Percentiles rank a stretch among this genome's conserved stretches.
Evolutionary conservation across 225 moss, liverwort and hornwort genomes (phyloP).

Genomic region (Polytrichum commune): DNA sequence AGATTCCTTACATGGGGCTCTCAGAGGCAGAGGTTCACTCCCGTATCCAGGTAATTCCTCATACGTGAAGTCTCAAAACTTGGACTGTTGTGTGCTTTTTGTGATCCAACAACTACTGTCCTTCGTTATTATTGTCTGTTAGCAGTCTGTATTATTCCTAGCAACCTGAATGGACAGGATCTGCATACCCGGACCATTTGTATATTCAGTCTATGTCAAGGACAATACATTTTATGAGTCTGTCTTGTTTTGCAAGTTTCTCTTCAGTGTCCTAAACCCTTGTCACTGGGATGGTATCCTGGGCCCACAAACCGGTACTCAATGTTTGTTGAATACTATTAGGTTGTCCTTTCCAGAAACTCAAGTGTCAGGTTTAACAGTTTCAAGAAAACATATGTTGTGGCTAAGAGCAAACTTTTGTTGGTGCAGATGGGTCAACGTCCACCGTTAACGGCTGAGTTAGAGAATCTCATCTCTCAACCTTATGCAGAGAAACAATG

Average conservation of each 20-base stretch:
- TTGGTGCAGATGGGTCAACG: constrained; percentile 79
- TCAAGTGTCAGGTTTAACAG: too few species aligned
- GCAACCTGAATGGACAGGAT: too few species aligned
- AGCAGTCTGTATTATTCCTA: background rate
- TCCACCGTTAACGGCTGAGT: constrained; percentile 64
- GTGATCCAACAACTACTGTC: background rate
- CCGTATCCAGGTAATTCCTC: constrained; percentile 60
- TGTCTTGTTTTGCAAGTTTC: background rate
- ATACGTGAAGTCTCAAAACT: constrained; percentile 4
- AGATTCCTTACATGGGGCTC: constrained; percentile 75
- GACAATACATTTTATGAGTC: background rate
- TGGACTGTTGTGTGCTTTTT: constrained; percentile 3
- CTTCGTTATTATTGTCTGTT: background rate
- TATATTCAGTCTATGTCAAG: too few species aligned
- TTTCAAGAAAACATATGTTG: too few species aligned
- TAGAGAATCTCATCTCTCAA: constrained; percentile 64
- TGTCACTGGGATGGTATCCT: too few species aligned
- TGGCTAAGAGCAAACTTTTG: constrained; percentile 7
- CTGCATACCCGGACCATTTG: too few species aligned
- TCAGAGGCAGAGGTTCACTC: constrained; percentile 79
- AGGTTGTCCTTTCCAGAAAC: too few species aligned
- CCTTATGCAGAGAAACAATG: constrained; percentile 32
- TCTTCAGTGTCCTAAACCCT: background rate
- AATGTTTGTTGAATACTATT: too few species aligned
- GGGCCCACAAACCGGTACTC: too few species aligned